Percentiles rank a stretch among this genome's conserved stretches.
Evolutionary conservation across 169 alveolate genomes (phyloP).

Genomic region (Eimeria mitis): DNA sequence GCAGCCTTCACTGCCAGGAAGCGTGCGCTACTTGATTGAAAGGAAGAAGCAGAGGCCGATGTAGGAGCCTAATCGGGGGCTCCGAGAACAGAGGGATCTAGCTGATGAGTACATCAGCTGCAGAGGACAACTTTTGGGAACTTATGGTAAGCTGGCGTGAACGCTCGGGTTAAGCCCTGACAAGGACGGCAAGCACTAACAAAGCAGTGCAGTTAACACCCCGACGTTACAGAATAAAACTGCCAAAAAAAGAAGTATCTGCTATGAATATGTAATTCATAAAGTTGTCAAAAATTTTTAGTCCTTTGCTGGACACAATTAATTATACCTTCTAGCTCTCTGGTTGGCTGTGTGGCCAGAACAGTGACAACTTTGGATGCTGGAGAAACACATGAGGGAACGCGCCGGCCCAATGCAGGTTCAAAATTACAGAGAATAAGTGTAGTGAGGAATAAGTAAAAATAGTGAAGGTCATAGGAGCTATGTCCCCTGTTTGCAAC

Average conservation of each 20-base stretch:
- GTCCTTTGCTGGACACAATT: background rate
- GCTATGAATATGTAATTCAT: background rate
- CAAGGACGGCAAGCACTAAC: background rate
- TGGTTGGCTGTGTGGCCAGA: background rate
- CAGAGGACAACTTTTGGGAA: background rate
- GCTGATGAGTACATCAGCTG: background rate
- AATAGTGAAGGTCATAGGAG: no score
- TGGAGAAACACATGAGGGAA: background rate
- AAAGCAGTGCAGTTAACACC: background rate
- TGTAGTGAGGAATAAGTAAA: background rate
- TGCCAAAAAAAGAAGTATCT: no score
- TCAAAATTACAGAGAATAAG: background rate
- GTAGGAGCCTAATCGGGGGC: background rate
- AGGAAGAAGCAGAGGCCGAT: background rate
- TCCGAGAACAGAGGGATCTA: background rate
- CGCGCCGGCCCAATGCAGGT: background rate
- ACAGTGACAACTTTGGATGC: background rate
- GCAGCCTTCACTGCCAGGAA: background rate
- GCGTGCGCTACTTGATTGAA: background rate
- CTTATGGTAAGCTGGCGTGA: background rate
- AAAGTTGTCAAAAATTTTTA: background rate
- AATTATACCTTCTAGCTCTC: background rate
- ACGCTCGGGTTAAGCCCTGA: conserved; percentile 8
- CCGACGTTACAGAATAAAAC: background rate
- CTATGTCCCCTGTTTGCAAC: background rate